These are phyloP conservation scores for Pseudocercospora eumusae DNA, from an alignment of 2,329 filamentous ascomycete species.

Conservation along the genomic window DNA sequence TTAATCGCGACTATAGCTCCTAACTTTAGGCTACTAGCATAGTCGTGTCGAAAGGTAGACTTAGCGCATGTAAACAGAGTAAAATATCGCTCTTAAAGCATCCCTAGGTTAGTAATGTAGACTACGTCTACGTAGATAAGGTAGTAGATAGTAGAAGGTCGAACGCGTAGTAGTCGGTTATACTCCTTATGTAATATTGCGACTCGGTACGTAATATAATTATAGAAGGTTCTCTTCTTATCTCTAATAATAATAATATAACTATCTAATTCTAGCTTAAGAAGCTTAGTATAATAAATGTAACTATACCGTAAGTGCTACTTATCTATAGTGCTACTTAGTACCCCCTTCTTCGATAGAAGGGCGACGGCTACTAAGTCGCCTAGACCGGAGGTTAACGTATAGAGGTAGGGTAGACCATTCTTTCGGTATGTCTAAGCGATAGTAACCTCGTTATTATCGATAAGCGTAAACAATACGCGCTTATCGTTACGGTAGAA, in stretches of 20 bases:
- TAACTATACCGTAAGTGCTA: background rate
- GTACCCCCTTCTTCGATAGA: background rate
- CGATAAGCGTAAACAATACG: too few relatives aligned
- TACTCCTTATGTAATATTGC: too few relatives aligned
- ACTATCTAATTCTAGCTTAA: background rate
- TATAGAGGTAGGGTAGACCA: background rate
- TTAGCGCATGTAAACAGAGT: background rate
- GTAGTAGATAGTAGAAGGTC: too few relatives aligned
- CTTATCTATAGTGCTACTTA: background rate
- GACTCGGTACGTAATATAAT: too few relatives aligned
- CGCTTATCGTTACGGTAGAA: too few relatives aligned
- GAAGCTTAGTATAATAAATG: background rate
- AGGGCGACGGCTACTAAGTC: background rate
- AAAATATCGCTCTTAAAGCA: background rate
- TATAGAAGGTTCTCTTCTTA: too few relatives aligned
- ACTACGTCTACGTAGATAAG: background rate
- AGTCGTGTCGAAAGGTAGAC: background rate
- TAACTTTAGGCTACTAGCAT: too few relatives aligned
- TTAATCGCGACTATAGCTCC: too few relatives aligned
- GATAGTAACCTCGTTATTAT: too few relatives aligned
- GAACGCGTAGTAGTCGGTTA: background rate
- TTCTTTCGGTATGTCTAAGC: background rate
- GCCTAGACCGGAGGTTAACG: background rate
- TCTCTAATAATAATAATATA: too few relatives aligned
- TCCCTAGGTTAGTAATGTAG: background rate